A percentile compares a stretch with the other conserved stretches of the same genome.
These are phyloP conservation scores for Pleomassaria siparia DNA, from an alignment of 2,329 filamentous ascomycete species.

Conservation along the genomic window DNA sequence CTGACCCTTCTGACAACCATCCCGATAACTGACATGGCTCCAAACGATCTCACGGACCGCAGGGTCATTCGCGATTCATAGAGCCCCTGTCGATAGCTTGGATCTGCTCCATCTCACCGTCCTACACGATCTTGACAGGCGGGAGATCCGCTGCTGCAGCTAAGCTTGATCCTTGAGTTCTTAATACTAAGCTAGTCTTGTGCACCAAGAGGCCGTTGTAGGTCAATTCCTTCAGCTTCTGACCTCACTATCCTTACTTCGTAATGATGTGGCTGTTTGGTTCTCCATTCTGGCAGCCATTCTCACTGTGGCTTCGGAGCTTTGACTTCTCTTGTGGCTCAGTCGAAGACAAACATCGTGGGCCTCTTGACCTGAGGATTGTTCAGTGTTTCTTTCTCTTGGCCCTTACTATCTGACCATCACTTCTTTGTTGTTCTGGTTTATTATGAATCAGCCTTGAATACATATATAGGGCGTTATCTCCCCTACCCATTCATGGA, in stretches of 20 bases:
- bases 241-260: slow-evolving; percentile 9
- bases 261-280: slow-evolving; percentile 11
- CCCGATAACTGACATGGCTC: slow-evolving; percentile 7
- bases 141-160: slow-evolving; percentile 12
- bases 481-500: slow-evolving; percentile 7
- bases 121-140: slow-evolving; percentile 15
- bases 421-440: background rate
- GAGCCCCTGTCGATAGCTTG: slow-evolving; percentile 11
- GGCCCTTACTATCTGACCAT: background rate
- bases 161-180: slow-evolving; percentile 9
- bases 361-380: slow-evolving; percentile 5
- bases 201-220: slow-evolving; percentile 1
- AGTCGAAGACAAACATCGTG: slow-evolving; percentile 4
- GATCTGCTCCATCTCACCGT: slow-evolving; percentile 18
- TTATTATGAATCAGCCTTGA: background rate
- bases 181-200: slow-evolving; percentile 2
- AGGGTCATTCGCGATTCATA: slow-evolving; percentile 13
- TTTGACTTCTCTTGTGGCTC: slow-evolving; percentile 12
- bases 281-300: slow-evolving; percentile 5
- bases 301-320: slow-evolving; percentile 20
- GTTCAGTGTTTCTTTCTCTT: slow-evolving; percentile 6
- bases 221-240: slow-evolving; percentile 17
- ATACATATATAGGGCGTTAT: slow-evolving; percentile 19
- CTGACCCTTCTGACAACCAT: slow-evolving; percentile 7
- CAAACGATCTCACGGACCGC: slow-evolving; percentile 23